These are phyloP conservation scores for Westerdykella ornata DNA, from an alignment of 2,329 filamentous ascomycete genomes.

Conservation along the genomic window DNA sequence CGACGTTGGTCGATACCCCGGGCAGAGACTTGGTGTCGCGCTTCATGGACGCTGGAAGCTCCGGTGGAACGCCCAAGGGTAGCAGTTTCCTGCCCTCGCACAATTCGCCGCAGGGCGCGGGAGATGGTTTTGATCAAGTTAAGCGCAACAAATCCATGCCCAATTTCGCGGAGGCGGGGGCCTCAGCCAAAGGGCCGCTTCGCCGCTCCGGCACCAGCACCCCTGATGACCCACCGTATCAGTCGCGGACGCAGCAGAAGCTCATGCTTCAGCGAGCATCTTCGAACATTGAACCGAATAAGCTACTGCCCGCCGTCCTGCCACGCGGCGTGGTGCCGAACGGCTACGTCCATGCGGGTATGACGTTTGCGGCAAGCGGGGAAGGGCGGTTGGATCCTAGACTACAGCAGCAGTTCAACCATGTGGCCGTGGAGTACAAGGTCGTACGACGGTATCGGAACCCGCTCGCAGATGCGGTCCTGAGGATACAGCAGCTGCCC, in stretches of 20 bases:
- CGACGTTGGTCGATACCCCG: slow-evolving; percentile 37
- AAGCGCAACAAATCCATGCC: slow-evolving; percentile 38
- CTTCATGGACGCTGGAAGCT: slow-evolving; percentile 40
- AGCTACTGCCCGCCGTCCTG: slow-evolving; percentile 39
- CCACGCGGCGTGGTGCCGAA: slow-evolving; percentile 32
- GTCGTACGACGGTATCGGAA: slow-evolving; percentile 67
- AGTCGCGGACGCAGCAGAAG: slow-evolving; percentile 67
- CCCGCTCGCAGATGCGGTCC: slow-evolving; percentile 58
- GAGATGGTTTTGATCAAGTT: slow-evolving; percentile 22
- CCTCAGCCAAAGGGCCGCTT: slow-evolving; percentile 18
- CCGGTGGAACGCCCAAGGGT: slow-evolving; percentile 37
- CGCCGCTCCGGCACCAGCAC: slow-evolving; percentile 36
- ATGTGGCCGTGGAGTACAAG: slow-evolving; percentile 66
- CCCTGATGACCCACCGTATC: slow-evolving; percentile 1
- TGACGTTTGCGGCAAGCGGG: slow-evolving; percentile 29
- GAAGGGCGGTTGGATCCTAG: slow-evolving; percentile 52
- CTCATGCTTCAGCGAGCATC: slow-evolving; percentile 67
- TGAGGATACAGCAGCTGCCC: slow-evolving; percentile 48
- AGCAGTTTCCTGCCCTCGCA: slow-evolving; percentile 33
- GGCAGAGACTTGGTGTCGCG: slow-evolving; percentile 41
- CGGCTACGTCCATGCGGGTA: slow-evolving; percentile 25
- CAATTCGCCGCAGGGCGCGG: slow-evolving; percentile 14
- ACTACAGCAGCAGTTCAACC: slow-evolving; percentile 59
- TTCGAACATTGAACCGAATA: slow-evolving; percentile 60
- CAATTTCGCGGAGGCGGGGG: slow-evolving; percentile 30